Evolutionary conservation across 148 eudicot species (phyloP), one percentile per base, ranked within the genome.

Genomic region (Salicornia ramosissima): DNA sequence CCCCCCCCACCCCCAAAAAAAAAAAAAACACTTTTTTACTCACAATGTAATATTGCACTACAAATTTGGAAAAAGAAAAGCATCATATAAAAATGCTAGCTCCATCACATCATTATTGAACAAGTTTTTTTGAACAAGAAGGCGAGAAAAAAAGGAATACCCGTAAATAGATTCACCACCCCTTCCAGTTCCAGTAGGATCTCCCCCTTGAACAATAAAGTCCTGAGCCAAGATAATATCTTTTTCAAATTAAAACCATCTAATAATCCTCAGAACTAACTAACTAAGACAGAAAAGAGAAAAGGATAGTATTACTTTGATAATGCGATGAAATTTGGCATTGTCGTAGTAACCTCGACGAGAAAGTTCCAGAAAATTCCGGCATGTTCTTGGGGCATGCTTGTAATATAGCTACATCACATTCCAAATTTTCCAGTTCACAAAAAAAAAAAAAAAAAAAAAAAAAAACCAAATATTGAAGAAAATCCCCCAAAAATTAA

Each of bases 121-220:
- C n/a, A n/a, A n/a, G n/a, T n/a, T n/a, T n/a, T n/a, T n/a, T n/a
- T n/a, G n/a, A n/a, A n/a, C n/a, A n/a, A n/a, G n/a, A n/a, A n/a
- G n/a, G n/a, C n/a, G n/a, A 42, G 5, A 22, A 8, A 22, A 19
- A 50, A 36, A 19, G 49, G 13, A 30, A 33, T 65, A 87, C 96
- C 98, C 98, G 62, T 93, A 93, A 68, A 90, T 93, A 19, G 96
- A 90, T 77, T 87, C 85, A 50, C 98, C 98, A 28, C 98, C 97
- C 45, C 98, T 81, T 66, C 98, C 98, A 62, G 98, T 90, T 5
- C 90, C 98, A 52, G 96, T 88, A 24, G 98, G 98, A 81, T 93
- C 98, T 25, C 98, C 98, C 24, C 98, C 98, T 83, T 93, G 98
- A 70, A 93, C 92, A 9, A 93, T 90, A 53, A 93, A 93, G 67